phyloP scores from a whole-genome alignment of 306 rosid genomes.

The Hippophae tibetana region DNA sequence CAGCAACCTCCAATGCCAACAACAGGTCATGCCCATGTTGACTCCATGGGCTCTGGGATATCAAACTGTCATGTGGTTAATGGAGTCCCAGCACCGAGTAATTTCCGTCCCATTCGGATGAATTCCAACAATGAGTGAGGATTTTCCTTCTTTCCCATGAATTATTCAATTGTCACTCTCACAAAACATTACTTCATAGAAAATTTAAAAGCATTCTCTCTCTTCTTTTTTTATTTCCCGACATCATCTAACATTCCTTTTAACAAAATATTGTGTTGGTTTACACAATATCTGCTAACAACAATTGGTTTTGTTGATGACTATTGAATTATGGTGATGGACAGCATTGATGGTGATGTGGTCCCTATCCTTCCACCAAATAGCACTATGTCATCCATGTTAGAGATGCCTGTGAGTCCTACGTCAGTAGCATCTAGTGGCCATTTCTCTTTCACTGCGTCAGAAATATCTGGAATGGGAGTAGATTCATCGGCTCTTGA shows the following conservation, averaged over 20 bases:
- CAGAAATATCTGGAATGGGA: constrained; percentile 93
- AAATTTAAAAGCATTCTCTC: neutral
- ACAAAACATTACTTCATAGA: neutral
- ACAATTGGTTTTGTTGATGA: constrained; percentile 28
- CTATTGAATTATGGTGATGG: constrained; percentile 70
- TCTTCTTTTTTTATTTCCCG: neutral
- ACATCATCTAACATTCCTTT: neutral
- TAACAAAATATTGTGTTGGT: constrained; percentile 3
- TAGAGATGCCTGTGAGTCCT: constrained; percentile 86
- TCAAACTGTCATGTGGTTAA: constrained; percentile 84
- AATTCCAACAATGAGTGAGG: constrained; percentile 82
- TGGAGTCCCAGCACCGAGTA: constrained; percentile 87
- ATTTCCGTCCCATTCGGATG: constrained; percentile 68
- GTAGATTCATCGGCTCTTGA: constrained; percentile 72
- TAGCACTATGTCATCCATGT: constrained; percentile 34
- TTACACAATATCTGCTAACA: constrained; percentile 21
- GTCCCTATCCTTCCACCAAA: constrained; percentile 61
- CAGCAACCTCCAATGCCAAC: constrained; percentile 65
- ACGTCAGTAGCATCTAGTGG: constrained; percentile 95
- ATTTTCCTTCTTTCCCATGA: constrained; percentile 10
- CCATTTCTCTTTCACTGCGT: constrained; percentile 85
- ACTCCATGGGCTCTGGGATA: constrained; percentile 62
- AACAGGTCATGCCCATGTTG: constrained; percentile 68
- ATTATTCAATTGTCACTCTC: neutral
- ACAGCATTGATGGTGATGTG: constrained; percentile 45